Evolutionary conservation across 345 rosid genomes (phyloP), one percentile per base, ranked within the genome.

Genomic region (Sisymbrium irio): DNA sequence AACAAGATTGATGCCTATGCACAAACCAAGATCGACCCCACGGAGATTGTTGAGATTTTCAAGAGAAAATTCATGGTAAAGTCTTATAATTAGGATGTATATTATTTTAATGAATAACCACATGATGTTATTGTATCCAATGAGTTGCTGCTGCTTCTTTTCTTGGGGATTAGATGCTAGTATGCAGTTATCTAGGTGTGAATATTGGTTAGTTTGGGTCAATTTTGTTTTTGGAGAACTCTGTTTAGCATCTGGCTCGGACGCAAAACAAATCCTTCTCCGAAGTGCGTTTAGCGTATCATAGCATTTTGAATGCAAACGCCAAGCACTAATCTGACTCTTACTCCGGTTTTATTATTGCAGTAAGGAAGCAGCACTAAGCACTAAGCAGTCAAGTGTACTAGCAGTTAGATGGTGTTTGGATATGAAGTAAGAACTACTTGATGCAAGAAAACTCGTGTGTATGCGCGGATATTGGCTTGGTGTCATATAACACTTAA

Each of bases 1-100:
- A 86, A 89, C 88, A 88, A 88, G 83, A 77, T 88, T 40, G 86
- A 86, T 62, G 93, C 86, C 22, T 94, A 87, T 69, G 80, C 81
- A 80, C 89, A 80, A 74, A 88, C 97, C 20, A 89, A 86, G 74
- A 27, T 45, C 6, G 86, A 87, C 66, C 87, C 92, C 0, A 76
- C 82, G 56, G 84, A 74, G 73, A 33, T 83, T 28, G 58, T 88
- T 49, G 85, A 79, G 76, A n/a, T 9, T 40, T 89, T 77, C 80
- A 88, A 80, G 83, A 74, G 35, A 42, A 81, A 69, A 9, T 81
- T 82, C 77, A 3, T 71, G 85, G 98, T 89, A 81, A 32, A 32
- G 35, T 32, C 35, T 6, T 6, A 32, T 32, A 32, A 32, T 32
- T 32, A 32, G 35, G 35, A 32, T 30, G 33, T 5, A 28, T 5